phyloP scores from a whole-genome alignment of 2,329 filamentous ascomycete genomes.

The Sclerotinia glacialis region DNA sequence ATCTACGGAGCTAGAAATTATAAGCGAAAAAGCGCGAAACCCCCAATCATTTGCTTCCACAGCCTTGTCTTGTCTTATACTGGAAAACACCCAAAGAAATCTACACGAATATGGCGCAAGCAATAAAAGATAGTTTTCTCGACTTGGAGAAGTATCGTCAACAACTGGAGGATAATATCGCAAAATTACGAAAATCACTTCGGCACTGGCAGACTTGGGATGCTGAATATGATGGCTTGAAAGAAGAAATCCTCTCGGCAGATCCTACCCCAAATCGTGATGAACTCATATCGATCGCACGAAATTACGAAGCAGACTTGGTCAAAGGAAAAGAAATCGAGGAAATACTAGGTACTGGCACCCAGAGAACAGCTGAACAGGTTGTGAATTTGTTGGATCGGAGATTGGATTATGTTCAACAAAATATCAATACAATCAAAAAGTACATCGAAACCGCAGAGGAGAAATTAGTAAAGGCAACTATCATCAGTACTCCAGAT shows the following conservation, averaged over 20 bases:
- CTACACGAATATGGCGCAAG: conserved; percentile 31
- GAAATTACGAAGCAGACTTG: conserved; percentile 53
- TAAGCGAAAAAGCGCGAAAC: neutral
- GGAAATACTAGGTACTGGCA: conserved; percentile 45
- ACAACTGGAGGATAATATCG: conserved; percentile 72
- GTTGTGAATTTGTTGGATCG: conserved; percentile 67
- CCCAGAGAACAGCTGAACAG: conserved; percentile 56
- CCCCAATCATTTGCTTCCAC: neutral
- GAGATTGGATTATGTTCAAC: conserved; percentile 83
- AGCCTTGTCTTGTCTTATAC: neutral
- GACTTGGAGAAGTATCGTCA: conserved; percentile 73
- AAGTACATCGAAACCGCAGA: conserved; percentile 66
- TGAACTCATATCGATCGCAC: conserved; percentile 53
- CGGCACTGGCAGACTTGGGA: conserved; percentile 90
- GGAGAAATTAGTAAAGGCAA: conserved; percentile 63
- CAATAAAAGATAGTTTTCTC: conserved; percentile 47
- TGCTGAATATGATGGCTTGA: conserved; percentile 84
- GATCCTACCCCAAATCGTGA: conserved; percentile 47
- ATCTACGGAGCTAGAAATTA: neutral
- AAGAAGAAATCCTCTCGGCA: conserved; percentile 66
- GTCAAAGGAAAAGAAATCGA: conserved; percentile 57
- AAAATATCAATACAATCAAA: conserved; percentile 72
- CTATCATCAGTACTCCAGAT: conserved; percentile 58
- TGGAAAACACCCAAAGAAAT: neutral
- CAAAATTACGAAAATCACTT: conserved; percentile 70